Percentiles rank a stretch among this genome's conserved stretches.
These are phyloP conservation scores for Ophiocordyceps unilateralis DNA, from an alignment of 2,329 filamentous ascomycete genomes.

Conservation along the genomic window DNA sequence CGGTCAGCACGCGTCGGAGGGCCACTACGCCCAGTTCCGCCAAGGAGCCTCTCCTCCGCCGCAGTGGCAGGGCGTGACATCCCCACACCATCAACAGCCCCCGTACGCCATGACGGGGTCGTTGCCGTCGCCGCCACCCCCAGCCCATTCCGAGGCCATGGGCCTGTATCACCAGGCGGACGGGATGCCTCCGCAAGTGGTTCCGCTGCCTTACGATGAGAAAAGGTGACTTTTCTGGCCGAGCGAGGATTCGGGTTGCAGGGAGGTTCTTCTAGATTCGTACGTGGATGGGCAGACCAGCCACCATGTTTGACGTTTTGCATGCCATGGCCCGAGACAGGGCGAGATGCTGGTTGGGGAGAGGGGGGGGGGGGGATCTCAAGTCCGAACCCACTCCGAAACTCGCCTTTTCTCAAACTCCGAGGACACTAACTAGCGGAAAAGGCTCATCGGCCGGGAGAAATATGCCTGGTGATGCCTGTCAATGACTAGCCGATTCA, in stretches of 20 bases:
- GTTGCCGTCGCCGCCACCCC: constrained; percentile 4
- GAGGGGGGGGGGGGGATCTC: no score
- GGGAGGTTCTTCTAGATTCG: no score
- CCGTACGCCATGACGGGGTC: not conserved
- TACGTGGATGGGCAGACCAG: no score
- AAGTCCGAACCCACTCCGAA: no score
- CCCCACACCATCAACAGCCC: not conserved
- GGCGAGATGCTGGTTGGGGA: no score
- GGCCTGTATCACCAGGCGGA: constrained; percentile 16
- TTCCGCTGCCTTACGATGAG: constrained; percentile 7
- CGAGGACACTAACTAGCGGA: no score
- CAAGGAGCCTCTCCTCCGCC: not conserved
- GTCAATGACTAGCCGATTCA: no score
- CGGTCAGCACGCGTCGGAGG: not conserved
- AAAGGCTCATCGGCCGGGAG: no score
- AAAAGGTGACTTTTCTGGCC: constrained; percentile 5
- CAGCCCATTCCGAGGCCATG: constrained; percentile 12
- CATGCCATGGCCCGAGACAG: no score
- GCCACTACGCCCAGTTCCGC: not conserved
- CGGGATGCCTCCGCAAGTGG: constrained; percentile 7
- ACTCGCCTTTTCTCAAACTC: no score
- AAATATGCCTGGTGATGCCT: no score
- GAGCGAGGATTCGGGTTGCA: not conserved
- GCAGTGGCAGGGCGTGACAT: not conserved
- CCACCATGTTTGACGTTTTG: no score